Base-by-base conservation (phyloP, 768 basidiomycete genomes). In the Guyanaporus albipodus region DNA sequence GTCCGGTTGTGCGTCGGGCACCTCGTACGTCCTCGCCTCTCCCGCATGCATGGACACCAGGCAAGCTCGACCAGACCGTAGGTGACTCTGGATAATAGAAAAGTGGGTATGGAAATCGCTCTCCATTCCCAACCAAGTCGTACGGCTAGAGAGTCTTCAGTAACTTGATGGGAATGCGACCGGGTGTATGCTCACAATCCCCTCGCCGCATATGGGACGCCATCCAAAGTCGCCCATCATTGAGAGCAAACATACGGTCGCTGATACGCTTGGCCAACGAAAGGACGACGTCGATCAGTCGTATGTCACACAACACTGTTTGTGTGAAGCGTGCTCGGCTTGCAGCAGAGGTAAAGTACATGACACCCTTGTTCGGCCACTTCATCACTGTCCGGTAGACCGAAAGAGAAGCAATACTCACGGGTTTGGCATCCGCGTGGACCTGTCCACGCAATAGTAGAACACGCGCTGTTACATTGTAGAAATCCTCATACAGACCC, bases 161-260 rank as follows among this genome's bases (percentile, higher is more conserved):
- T 21, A 12, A 2, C 8, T 26, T 26, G 11, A 17, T 18, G 4
- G 7, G n/a, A 18, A 14, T 1, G n/a, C 8, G 7, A 33, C 38
- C 3, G 7, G 12, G 29, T 3, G 12, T 7, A 38, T 15, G 34
- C 70, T 58, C 40, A 73, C 71, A 73, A 39, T 73, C 72, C 1
- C 73, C 73, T 39, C 72, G 61, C 24, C 72, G 71, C 73, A 74
- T 73, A 26, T 73, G 72, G 7, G 67, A 69, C 37, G 68, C 68
- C 69, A 74, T 70, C 73, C 72, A 73, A 12, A 66, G 50, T 8
- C 71, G 62, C 12, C 70, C 71, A 1, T 34, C 53, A 11, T 41
- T 61, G 17, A 55, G 8, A 12, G 55, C 42, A 3, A 44, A 46
- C 68, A 73, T 68, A n/a, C 69, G 70, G 4, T 55, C 18, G 4